Percentiles rank a stretch among this genome's conserved stretches.
These are phyloP conservation scores for Beauveria sp. DNA, from an alignment of 2,329 filamentous ascomycete species.

Conservation along the genomic window DNA sequence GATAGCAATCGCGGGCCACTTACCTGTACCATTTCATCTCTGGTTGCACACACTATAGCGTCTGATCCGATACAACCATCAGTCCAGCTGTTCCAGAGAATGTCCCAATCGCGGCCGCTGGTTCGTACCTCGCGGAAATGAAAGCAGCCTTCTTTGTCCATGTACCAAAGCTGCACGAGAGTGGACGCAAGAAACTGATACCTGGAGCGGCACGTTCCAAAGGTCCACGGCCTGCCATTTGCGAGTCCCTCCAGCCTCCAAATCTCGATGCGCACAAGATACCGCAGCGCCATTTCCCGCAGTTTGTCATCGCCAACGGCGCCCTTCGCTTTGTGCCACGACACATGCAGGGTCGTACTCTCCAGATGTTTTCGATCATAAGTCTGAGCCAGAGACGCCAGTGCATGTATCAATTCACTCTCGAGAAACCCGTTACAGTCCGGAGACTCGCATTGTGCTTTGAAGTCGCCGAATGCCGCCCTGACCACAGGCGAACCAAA, in stretches of 20 bases:
- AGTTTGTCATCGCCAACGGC: not conserved
- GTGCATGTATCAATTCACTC: not conserved
- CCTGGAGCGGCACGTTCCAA: not conserved
- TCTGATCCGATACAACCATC: slow-evolving; percentile 1
- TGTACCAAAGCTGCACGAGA: slow-evolving; percentile 10
- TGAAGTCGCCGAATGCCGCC: not conserved
- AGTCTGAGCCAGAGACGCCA: not conserved
- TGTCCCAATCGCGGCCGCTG: slow-evolving; percentile 15
- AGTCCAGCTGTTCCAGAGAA: slow-evolving; percentile 25
- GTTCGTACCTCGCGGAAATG: not conserved
- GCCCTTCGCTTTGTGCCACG: not conserved
- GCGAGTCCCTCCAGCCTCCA: not conserved
- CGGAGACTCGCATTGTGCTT: not conserved
- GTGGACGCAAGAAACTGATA: slow-evolving; percentile 7
- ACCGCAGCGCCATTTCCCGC: slow-evolving; percentile 13
- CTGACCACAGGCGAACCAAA: slow-evolving; percentile 3
- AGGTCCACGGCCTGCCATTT: not conserved
- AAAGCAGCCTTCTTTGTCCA: slow-evolving; percentile 8
- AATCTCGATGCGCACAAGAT: not conserved
- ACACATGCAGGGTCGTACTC: not conserved
- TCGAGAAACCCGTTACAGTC: not conserved
- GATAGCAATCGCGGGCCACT: slow-evolving; percentile 9
- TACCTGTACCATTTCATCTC: not conserved
- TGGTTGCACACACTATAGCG: not conserved
- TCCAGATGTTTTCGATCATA: not conserved